Conservation (phyloP, 805 yeast species). For the Schwanniomyces vanrijiae region DNA sequence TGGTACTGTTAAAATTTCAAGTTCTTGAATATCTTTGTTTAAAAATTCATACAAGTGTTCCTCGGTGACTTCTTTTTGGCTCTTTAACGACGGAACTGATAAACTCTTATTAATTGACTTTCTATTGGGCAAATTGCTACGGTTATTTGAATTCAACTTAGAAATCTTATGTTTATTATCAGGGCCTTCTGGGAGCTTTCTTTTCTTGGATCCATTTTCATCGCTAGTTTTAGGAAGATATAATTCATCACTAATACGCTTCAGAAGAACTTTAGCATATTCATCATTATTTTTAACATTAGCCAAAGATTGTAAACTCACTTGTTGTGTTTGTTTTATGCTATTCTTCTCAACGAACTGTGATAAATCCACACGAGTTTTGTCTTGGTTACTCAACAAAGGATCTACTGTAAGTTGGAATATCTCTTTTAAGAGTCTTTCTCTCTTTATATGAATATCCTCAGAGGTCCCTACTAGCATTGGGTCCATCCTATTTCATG, state of each 20-base stretch:
- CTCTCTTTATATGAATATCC: constrained; percentile 8
- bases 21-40: constrained; percentile 23
- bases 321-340: constrained; percentile 19
- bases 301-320: constrained; percentile 9
- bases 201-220: background rate
- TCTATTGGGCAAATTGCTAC: background rate
- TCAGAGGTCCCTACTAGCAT: constrained; percentile 3
- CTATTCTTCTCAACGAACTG: constrained; percentile 9
- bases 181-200: background rate
- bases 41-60: constrained; percentile 22
- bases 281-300: constrained; percentile 4
- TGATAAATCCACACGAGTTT: constrained; percentile 1
- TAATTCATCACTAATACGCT: constrained; percentile 1
- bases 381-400: constrained; percentile 7
- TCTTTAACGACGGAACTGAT: constrained; percentile 10
- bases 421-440: constrained; percentile 15
- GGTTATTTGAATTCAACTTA: background rate
- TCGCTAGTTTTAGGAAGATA: background rate
- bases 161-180: background rate
- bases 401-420: constrained; percentile 17
- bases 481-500: background rate
- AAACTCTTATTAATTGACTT: background rate
- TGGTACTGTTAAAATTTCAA: constrained; percentile 41
- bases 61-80: constrained; percentile 13
- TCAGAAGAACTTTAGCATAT: constrained; percentile 2